These are phyloP conservation scores for Suillus paluster DNA, from an alignment of 768 basidiomycete genomes.

Conservation along the genomic window DNA sequence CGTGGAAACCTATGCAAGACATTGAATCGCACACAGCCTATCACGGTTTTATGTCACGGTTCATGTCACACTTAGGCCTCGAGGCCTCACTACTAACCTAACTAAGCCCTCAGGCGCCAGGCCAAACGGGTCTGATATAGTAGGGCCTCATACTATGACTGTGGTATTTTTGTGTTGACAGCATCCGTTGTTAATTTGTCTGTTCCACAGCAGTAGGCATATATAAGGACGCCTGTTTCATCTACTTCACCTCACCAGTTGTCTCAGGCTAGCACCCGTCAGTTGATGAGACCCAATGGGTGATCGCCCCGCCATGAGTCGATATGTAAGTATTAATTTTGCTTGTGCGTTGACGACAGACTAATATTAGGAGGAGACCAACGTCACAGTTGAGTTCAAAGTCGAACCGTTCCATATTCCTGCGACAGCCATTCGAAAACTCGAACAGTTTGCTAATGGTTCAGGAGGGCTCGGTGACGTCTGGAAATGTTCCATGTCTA, in stretches of 20 bases:
- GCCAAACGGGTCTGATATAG: not conserved
- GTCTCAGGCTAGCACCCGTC: too few species aligned
- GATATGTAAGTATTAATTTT: too few species aligned
- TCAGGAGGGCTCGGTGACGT: conserved; percentile 5
- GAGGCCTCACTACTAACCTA: not conserved
- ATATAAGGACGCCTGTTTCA: not conserved
- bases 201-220: not conserved
- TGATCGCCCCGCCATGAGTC: not conserved
- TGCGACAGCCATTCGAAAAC: not conserved
- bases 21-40: too few species aligned
- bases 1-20: too few species aligned
- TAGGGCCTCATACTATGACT: too few species aligned
- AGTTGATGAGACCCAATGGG: not conserved
- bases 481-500: conserved; percentile 10
- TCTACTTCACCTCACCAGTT: not conserved
- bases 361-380: not conserved
- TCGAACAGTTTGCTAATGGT: not conserved
- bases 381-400: not conserved
- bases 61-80: too few species aligned
- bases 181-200: not conserved
- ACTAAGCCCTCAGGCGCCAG: not conserved
- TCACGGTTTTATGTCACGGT: too few species aligned
- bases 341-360: not conserved
- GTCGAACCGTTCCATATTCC: not conserved
- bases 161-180: not conserved